Evolutionary conservation across 2,329 filamentous ascomycete species (phyloP).

Genomic region (Cercospora janseana): DNA sequence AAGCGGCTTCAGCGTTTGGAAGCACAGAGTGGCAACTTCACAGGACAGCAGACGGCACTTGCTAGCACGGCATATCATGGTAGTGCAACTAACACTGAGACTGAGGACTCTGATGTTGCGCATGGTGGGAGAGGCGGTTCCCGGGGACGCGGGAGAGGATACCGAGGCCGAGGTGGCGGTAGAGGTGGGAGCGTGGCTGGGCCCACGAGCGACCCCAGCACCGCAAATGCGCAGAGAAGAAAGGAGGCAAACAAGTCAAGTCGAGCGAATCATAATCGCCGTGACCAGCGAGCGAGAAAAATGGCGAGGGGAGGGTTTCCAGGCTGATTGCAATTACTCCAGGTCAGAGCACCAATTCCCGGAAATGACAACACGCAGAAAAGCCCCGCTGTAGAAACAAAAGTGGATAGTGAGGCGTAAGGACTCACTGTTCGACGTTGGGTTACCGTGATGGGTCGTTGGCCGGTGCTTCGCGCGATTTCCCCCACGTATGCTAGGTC

Average conservation of each 20-base stretch:
- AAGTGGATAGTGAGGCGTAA: too few species aligned
- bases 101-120: slow-evolving; percentile 56
- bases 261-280: slow-evolving; percentile 80
- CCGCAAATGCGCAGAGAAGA: slow-evolving; percentile 65
- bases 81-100: slow-evolving; percentile 54
- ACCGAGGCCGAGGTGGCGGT: slow-evolving; percentile 45
- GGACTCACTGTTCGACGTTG: too few species aligned
- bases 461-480: too few species aligned
- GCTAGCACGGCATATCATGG: slow-evolving; percentile 63
- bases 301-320: slow-evolving; percentile 58
- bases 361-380: too few species aligned
- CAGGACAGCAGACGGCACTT: slow-evolving; percentile 64
- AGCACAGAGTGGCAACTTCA: slow-evolving; percentile 64
- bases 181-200: slow-evolving; percentile 59
- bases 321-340: slow-evolving; percentile 31
- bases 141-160: slow-evolving; percentile 52
- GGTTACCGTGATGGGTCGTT: too few species aligned
- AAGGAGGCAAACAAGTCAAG: slow-evolving; percentile 81
- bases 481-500: too few species aligned
- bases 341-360: too few species aligned
- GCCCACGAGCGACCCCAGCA: slow-evolving; percentile 66
- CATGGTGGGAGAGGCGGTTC: slow-evolving; percentile 43
- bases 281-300: slow-evolving; percentile 65
- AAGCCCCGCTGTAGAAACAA: too few species aligned
- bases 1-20: slow-evolving; percentile 68